These are phyloP conservation scores for Xylariaceae sp. DNA, from an alignment of 2,329 filamentous ascomycete genomes.

Conservation along the genomic window DNA sequence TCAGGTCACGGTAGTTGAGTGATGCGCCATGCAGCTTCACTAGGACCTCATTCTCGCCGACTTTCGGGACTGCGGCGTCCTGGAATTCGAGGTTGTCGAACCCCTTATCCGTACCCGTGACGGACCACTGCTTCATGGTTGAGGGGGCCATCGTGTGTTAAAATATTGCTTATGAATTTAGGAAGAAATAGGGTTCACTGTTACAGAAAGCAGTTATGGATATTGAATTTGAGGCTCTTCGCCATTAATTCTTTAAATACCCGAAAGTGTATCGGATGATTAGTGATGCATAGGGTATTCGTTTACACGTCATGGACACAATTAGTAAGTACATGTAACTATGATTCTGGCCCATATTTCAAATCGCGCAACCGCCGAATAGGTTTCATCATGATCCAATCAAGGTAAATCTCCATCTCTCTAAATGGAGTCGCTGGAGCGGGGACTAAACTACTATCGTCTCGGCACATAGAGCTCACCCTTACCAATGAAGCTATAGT, in stretches of 20 bases:
- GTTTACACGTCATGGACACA: conserved; percentile 8
- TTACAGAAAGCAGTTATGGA: too few relatives aligned
- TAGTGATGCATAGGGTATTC: background rate
- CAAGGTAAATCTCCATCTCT: background rate
- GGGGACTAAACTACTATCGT: background rate
- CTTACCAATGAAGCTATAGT: background rate
- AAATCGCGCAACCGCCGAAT: background rate
- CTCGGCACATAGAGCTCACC: background rate
- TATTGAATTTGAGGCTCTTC: too few relatives aligned
- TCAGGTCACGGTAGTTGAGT: conserved; percentile 58
- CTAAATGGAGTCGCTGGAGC: background rate
- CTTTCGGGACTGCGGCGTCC: conserved; percentile 56
- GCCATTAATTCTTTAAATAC: background rate
- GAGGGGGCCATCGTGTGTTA: conserved; percentile 27
- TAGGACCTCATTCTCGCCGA: conserved; percentile 72
- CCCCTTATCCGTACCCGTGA: conserved; percentile 52
- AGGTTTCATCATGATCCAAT: background rate
- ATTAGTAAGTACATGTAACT: conserved; percentile 2
- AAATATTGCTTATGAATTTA: background rate
- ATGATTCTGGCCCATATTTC: conserved; percentile 3
- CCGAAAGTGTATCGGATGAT: background rate
- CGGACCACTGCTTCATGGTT: conserved; percentile 60
- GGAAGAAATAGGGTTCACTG: too few relatives aligned
- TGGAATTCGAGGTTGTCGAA: conserved; percentile 64
- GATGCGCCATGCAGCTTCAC: conserved; percentile 63